These are phyloP conservation scores for Phytophthora megakarya DNA, from an alignment of 352 stramenopile genomes.

Conservation along the genomic window DNA sequence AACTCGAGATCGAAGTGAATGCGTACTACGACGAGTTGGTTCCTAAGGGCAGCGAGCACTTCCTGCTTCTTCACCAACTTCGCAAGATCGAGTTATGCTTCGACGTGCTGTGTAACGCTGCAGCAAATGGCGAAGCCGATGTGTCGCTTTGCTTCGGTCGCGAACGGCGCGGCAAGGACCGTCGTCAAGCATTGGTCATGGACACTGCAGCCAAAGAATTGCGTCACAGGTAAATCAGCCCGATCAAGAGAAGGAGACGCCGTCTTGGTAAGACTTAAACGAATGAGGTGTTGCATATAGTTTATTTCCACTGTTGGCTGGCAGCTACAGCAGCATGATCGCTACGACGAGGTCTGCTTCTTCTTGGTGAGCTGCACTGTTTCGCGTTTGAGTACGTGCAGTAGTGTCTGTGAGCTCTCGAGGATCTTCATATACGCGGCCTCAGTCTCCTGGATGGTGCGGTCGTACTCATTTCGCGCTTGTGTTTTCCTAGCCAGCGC, in stretches of 20 bases:
- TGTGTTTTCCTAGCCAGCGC: slow-evolving; percentile 89
- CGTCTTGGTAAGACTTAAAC: slow-evolving; percentile 8
- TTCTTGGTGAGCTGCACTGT: slow-evolving; percentile 95
- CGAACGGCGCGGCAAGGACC: slow-evolving; percentile 71
- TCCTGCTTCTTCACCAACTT: slow-evolving; percentile 73
- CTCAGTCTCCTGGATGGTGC: slow-evolving; percentile 94
- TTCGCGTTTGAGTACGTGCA: slow-evolving; percentile 95
- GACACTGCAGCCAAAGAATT: slow-evolving; percentile 63
- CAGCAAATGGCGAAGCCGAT: slow-evolving; percentile 33
- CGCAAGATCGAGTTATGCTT: slow-evolving; percentile 73
- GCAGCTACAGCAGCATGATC: not conserved
- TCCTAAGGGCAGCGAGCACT: slow-evolving; percentile 45
- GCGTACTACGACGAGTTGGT: slow-evolving; percentile 69
- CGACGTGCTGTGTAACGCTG: slow-evolving; percentile 52
- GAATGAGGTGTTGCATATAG: slow-evolving; percentile 18
- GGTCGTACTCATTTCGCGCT: slow-evolving; percentile 93
- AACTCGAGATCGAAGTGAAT: slow-evolving; percentile 82
- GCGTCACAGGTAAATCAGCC: slow-evolving; percentile 53
- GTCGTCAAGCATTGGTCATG: slow-evolving; percentile 70
- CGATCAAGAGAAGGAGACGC: not conserved
- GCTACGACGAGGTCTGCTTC: slow-evolving; percentile 88
- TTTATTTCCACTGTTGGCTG: slow-evolving; percentile 16
- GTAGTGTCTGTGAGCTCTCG: slow-evolving; percentile 93
- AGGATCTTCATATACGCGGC: slow-evolving; percentile 97
- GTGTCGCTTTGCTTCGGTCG: slow-evolving; percentile 59